Percentiles rank a stretch among this genome's conserved stretches.
Conservation (phyloP, 441 rosid genomes). For the Arabidopsis hybrid region DNA sequence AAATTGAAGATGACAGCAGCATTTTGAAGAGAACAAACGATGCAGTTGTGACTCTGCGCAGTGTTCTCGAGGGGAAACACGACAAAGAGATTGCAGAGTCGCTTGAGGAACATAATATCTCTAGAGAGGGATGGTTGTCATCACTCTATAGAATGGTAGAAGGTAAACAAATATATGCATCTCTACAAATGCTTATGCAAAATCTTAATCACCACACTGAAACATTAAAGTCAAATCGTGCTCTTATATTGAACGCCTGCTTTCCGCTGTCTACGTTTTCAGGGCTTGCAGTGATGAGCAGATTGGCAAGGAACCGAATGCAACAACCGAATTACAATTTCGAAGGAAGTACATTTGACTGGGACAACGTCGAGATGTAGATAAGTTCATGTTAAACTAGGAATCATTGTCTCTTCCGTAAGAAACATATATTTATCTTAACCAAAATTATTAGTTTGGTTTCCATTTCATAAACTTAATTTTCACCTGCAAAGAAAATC, state of each 20-base stretch:
- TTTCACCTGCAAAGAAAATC: conserved; percentile 27
- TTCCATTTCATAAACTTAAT: conserved; percentile 15
- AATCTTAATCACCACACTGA: background rate
- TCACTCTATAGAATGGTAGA: conserved; percentile 89
- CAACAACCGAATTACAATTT: conserved; percentile 58
- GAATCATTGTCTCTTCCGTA: conserved; percentile 9
- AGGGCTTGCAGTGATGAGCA: conserved; percentile 94
- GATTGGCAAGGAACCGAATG: conserved; percentile 69
- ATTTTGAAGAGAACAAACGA: conserved; percentile 88
- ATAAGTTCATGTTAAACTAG: conserved; percentile 36
- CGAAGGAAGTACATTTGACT: conserved; percentile 69
- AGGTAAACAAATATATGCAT: conserved; percentile 54
- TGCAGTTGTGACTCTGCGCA: conserved; percentile 88
- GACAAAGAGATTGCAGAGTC: conserved; percentile 79
- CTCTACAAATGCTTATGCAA: background rate
- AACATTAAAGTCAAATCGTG: conserved; percentile 16
- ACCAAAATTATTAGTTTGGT: conserved; percentile 21
- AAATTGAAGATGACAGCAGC: conserved; percentile 65
- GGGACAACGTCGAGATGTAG: conserved; percentile 79
- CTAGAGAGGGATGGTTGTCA: conserved; percentile 94
- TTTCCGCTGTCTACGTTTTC: conserved; percentile 35
- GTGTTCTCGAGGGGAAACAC: conserved; percentile 89
- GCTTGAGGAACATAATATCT: conserved; percentile 59
- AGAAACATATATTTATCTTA: conserved; percentile 33
- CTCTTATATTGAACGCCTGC: conserved; percentile 3